phyloP scores from a whole-genome alignment of 2,329 filamentous ascomycete species.

The Ceratocystis papillata region DNA sequence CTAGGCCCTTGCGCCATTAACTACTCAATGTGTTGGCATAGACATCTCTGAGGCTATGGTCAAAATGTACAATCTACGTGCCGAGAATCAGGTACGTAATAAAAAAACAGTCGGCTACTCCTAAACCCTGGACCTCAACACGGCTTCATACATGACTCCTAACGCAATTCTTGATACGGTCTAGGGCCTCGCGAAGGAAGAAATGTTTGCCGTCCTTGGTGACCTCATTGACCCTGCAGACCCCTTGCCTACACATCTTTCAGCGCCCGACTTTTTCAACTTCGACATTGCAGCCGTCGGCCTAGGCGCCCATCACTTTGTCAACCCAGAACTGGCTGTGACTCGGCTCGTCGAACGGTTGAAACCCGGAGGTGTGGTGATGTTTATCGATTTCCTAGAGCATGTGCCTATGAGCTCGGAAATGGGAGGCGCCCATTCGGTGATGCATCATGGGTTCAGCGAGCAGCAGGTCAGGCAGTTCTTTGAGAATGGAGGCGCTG shows the following conservation, averaged over 20 bases:
- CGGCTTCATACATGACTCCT: not conserved
- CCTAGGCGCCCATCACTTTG: conserved; percentile 56
- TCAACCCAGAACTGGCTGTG: conserved; percentile 50
- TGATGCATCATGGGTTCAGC: conserved; percentile 57
- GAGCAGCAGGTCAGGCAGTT: conserved; percentile 47
- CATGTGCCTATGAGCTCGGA: conserved; percentile 34
- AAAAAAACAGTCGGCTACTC: not conserved
- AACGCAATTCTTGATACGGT: not conserved
- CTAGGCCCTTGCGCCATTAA: conserved; percentile 50
- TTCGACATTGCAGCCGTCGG: conserved; percentile 59
- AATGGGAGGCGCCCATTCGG: conserved; percentile 27
- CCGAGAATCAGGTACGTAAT: conserved; percentile 40
- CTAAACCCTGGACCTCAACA: not conserved
- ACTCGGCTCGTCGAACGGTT: conserved; percentile 50
- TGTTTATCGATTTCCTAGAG: conserved; percentile 58
- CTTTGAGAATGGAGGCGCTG: conserved; percentile 53
- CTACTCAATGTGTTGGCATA: conserved; percentile 54
- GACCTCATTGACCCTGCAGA: conserved; percentile 43
- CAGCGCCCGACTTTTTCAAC: conserved; percentile 50
- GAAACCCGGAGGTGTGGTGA: conserved; percentile 52
- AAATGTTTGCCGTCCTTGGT: conserved; percentile 48
- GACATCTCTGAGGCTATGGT: conserved; percentile 65
- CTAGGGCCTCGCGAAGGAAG: conserved; percentile 40
- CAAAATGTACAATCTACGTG: conserved; percentile 51
- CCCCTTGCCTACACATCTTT: conserved; percentile 44